A percentile compares a stretch with the other conserved stretches of the same genome.
phyloP scores from a whole-genome alignment of 108 stramenopile genomes.

The Discostella stelligeroides region DNA sequence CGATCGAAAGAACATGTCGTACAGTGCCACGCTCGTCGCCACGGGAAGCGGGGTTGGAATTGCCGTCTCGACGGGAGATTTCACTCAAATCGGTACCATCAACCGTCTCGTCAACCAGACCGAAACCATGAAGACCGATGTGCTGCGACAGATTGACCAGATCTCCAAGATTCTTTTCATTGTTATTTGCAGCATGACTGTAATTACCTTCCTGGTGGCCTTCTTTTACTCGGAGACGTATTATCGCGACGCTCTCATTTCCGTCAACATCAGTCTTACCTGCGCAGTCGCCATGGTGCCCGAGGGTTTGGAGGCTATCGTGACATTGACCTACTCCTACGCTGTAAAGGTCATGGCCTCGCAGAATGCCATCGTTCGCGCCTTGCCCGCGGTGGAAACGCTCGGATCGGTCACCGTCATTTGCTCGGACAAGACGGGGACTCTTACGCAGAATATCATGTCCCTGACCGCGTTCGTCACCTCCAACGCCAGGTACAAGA shows the following conservation, averaged over 20 bases:
- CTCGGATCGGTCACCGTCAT: conserved; percentile 95
- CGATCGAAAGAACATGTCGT: conserved; percentile 85
- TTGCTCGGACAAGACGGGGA: conserved; percentile 99
- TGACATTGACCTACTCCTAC: conserved; percentile 91
- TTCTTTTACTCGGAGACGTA: conserved; percentile 57
- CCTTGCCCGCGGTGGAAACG: conserved; percentile 95
- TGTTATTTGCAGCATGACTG: conserved; percentile 75
- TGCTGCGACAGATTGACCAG: conserved; percentile 89
- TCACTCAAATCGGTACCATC: conserved; percentile 97
- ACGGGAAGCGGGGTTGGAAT: conserved; percentile 88
- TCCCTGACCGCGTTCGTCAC: conserved; percentile 77
- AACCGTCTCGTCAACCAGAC: conserved; percentile 79
- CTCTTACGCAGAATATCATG: conserved; percentile 96
- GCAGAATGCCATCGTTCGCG: conserved; percentile 89
- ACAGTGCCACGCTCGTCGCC: conserved; percentile 87
- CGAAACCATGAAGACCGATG: conserved; percentile 89
- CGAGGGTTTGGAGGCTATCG: conserved; percentile 96
- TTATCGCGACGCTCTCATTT: conserved; percentile 52
- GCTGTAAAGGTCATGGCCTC: conserved; percentile 88
- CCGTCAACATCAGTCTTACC: conserved; percentile 76
- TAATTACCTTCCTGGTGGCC: conserved; percentile 80
- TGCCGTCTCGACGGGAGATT: conserved; percentile 80
- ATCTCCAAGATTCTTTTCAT: conserved; percentile 85
- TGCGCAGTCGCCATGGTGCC: conserved; percentile 97
- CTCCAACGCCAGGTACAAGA: conserved; percentile 72